A percentile compares a stretch with the other conserved stretches of the same genome.
Conservation (phyloP, 2,329 filamentous ascomycete species). For the Sarocladium strictum region DNA sequence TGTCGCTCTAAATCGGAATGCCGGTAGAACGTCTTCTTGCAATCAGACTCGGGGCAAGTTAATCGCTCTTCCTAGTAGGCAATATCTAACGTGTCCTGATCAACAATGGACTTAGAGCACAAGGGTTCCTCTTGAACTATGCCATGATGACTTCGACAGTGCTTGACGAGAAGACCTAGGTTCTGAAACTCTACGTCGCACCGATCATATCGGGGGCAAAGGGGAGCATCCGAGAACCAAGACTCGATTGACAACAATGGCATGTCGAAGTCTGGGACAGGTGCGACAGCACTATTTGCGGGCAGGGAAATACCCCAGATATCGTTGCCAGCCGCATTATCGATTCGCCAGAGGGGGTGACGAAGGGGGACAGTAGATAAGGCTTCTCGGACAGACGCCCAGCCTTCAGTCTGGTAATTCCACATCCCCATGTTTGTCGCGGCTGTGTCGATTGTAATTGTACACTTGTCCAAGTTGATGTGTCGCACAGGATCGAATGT, state of each 20-base stretch:
- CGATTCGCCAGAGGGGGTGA: constrained; percentile 10
- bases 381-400: neutral
- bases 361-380: constrained; percentile 3
- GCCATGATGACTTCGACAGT: neutral
- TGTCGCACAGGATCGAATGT: constrained; percentile 6
- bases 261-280: constrained; percentile 5
- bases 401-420: constrained; percentile 4
- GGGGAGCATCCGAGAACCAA: neutral
- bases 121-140: neutral
- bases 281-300: neutral
- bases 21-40: neutral
- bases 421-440: constrained; percentile 10
- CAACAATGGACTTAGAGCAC: neutral
- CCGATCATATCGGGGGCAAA: neutral
- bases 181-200: neutral
- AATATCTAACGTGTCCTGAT: neutral
- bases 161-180: neutral
- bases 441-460: constrained; percentile 8
- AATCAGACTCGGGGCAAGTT: neutral
- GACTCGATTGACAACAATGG: constrained; percentile 3
- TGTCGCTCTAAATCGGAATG: neutral
- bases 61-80: neutral
- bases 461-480: constrained; percentile 9
- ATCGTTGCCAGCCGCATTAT: neutral
- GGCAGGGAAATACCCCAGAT: neutral